These are phyloP conservation scores for Trametes cubensis DNA, from an alignment of 768 basidiomycete species.

Conservation along the genomic window DNA sequence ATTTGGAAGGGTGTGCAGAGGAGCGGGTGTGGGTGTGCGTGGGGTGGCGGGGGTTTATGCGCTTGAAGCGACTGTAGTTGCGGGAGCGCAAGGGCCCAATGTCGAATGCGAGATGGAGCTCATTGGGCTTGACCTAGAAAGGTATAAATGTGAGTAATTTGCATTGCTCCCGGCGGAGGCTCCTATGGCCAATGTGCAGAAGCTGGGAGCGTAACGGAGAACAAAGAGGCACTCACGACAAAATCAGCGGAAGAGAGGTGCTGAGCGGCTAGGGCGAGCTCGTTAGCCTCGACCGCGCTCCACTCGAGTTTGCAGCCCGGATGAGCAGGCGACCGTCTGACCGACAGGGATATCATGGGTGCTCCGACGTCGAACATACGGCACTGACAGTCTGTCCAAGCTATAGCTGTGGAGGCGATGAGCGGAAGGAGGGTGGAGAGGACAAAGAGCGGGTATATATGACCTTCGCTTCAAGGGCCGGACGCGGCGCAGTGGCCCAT, in stretches of 20 bases:
- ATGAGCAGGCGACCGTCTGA: constrained; percentile 8
- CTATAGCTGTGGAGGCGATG: not conserved
- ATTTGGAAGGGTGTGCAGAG: not conserved
- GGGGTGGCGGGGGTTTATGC: constrained; percentile 3
- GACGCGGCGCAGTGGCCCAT: not conserved
- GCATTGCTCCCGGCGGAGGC: no score
- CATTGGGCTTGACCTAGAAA: constrained; percentile 21
- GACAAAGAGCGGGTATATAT: not conserved
- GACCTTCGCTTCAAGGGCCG: not conserved
- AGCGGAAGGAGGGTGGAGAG: not conserved
- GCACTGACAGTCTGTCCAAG: not conserved
- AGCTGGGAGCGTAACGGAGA: no score
- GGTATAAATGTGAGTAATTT: not conserved
- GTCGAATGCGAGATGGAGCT: constrained; percentile 25
- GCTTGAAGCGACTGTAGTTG: constrained; percentile 17
- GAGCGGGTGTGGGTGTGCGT: not conserved
- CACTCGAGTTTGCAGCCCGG: constrained; percentile 8
- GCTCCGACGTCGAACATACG: no score
- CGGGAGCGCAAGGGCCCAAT: constrained; percentile 16
- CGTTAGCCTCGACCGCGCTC: not conserved
- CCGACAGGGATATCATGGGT: constrained; percentile 9
- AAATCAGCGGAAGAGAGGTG: constrained; percentile 15
- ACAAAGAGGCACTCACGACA: constrained; percentile 1
- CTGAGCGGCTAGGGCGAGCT: constrained; percentile 9
- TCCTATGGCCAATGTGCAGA: no score